A percentile compares a stretch with the other conserved stretches of the same genome.
Evolutionary conservation across 805 yeast genomes (phyloP).

Genomic region (Yarrowia divulgata): DNA sequence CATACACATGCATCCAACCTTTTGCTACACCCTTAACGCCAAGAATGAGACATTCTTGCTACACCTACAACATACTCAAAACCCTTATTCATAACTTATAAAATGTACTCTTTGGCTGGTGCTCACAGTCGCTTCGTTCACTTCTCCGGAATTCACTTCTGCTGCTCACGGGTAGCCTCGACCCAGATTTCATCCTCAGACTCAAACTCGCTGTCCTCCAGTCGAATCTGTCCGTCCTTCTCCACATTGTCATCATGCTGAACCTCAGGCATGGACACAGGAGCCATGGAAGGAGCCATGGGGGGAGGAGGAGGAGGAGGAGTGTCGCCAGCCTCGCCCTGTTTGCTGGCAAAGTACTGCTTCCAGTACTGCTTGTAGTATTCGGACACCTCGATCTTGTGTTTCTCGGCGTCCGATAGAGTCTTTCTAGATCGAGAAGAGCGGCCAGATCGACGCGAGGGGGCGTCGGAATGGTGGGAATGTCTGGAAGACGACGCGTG

Average conservation of each 20-base stretch:
- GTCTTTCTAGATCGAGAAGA: neutral
- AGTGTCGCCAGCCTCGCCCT: neutral
- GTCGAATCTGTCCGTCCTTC: conserved; percentile 19
- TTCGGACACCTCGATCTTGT: conserved; percentile 35
- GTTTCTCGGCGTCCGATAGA: conserved; percentile 22
- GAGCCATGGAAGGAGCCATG: conserved; percentile 2
- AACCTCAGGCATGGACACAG: conserved; percentile 29
- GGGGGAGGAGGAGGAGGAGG: conserved; percentile 30
- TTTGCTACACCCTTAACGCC: too few species aligned
- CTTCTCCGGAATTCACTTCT: neutral
- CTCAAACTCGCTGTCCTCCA: conserved; percentile 32
- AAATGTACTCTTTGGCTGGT: neutral
- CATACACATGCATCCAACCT: too few species aligned
- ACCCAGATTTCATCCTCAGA: conserved; percentile 38
- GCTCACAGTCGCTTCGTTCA: too few species aligned
- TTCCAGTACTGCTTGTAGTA: conserved; percentile 39
- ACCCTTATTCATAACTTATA: conserved; percentile 15
- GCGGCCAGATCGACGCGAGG: neutral
- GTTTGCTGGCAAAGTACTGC: conserved; percentile 26
- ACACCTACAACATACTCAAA: neutral
- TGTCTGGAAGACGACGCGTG: conserved; percentile 4
- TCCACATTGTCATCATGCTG: neutral
- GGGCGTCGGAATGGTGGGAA: neutral
- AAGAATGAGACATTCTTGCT: too few species aligned
- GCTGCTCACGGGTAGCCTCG: conserved; percentile 13